Evolutionary conservation across 1,284 basidiomycete genomes (phyloP).

Genomic region (Golubevia pallescens): DNA sequence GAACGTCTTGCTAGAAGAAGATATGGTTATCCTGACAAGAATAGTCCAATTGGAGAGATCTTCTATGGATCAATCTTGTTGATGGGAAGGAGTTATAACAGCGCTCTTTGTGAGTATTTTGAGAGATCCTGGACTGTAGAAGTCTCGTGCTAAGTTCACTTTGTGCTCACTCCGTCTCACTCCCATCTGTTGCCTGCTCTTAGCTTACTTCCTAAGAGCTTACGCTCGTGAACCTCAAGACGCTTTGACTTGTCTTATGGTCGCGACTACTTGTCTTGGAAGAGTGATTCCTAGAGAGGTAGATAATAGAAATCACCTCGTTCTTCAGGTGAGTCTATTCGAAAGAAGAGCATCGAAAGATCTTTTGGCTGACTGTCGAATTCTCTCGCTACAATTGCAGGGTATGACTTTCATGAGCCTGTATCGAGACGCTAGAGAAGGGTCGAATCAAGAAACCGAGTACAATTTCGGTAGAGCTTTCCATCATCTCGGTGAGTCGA

Average conservation of each 20-base stretch:
- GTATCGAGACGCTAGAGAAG: constrained; percentile 72
- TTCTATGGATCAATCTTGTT: constrained; percentile 88
- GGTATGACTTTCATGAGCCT: constrained; percentile 80
- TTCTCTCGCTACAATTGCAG: constrained; percentile 66
- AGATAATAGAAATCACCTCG: constrained; percentile 83
- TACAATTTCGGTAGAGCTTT: constrained; percentile 90
- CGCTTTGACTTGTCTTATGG: constrained; percentile 80
- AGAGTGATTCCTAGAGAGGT: constrained; percentile 90
- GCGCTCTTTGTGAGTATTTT: constrained; percentile 79
- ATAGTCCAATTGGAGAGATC: constrained; percentile 72
- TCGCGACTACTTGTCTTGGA: constrained; percentile 83
- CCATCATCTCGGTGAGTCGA: constrained; percentile 81
- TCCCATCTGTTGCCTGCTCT: background rate
- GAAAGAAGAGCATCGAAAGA: too few species aligned
- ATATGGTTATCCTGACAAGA: constrained; percentile 28
- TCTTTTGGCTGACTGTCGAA: too few species aligned
- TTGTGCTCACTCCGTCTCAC: background rate
- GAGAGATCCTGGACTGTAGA: background rate
- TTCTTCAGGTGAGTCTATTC: too few species aligned
- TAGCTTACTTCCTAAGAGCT: constrained; percentile 86
- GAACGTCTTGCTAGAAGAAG: constrained; percentile 2
- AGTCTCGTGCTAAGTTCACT: background rate
- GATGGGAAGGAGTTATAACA: constrained; percentile 83
- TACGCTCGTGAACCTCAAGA: constrained; percentile 83
- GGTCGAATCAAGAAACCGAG: constrained; percentile 73